Conservation (phyloP, 495 filamentous ascomycete species). For the Daldinia loculata region DNA sequence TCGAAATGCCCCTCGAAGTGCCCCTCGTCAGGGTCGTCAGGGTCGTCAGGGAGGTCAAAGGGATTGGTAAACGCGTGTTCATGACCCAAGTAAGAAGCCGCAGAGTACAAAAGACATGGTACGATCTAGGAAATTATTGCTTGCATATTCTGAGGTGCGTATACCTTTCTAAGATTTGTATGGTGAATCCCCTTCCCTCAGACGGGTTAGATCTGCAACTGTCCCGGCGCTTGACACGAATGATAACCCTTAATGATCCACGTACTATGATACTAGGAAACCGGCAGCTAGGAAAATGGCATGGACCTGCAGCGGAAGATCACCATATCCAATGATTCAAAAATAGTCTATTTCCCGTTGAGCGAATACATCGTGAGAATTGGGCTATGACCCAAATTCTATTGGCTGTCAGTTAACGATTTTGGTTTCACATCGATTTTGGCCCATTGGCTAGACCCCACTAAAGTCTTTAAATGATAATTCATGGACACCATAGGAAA, state of each 20-base stretch:
- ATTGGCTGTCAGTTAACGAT: conserved; percentile 33
- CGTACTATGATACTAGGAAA: conserved; percentile 39
- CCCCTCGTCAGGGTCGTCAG: conserved; percentile 14
- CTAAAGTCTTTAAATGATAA: neutral
- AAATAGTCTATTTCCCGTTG: conserved; percentile 11
- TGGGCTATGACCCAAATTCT: conserved; percentile 13
- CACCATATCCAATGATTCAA: conserved; percentile 33
- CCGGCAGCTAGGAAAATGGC: conserved; percentile 34
- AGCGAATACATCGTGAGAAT: conserved; percentile 40
- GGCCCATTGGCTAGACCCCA: conserved; percentile 18
- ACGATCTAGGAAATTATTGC: conserved; percentile 29
- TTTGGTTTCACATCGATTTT: conserved; percentile 32
- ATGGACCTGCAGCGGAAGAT: conserved; percentile 43
- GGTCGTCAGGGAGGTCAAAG: conserved; percentile 14
- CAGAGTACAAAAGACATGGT: conserved; percentile 6
- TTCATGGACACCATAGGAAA: neutral
- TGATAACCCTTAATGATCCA: conserved; percentile 36
- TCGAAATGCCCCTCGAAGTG: neutral
- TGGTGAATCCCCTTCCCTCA: conserved; percentile 27
- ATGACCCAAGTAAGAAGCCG: conserved; percentile 7
- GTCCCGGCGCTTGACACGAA: conserved; percentile 31
- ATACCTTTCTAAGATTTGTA: conserved; percentile 1
- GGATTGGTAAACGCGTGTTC: conserved; percentile 24
- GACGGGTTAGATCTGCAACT: conserved; percentile 24
- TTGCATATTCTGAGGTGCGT: conserved; percentile 14